Evolutionary conservation across 1,284 basidiomycete species (phyloP).

Genomic region (Cutaneotrichosporon cutaneum): DNA sequence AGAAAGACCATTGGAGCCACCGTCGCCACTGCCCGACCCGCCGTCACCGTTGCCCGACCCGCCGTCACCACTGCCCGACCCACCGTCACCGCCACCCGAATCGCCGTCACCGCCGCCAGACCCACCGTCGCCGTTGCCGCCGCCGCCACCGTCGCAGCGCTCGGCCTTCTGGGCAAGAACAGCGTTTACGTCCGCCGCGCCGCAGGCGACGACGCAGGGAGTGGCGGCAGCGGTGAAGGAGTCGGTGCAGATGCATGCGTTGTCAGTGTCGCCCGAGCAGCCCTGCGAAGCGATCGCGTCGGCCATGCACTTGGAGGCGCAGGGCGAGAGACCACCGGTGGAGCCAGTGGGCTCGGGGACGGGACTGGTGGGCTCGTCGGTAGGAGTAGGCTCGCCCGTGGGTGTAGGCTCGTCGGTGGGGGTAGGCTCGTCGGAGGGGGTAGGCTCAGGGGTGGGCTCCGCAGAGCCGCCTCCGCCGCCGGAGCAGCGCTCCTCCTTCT

Average conservation of each 20-base stretch:
- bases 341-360: too few relatives aligned
- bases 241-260: constrained; percentile 10
- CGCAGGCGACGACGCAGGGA: background rate
- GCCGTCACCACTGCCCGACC: background rate
- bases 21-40: constrained; percentile 2
- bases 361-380: too few relatives aligned
- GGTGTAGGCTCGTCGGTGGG: too few relatives aligned
- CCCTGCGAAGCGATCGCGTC: background rate
- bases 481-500: constrained; percentile 4
- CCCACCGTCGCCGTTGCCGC: background rate
- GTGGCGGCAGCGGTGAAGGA: constrained; percentile 1
- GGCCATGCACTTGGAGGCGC: background rate
- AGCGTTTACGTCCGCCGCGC: background rate
- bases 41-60: too few relatives aligned
- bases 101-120: background rate
- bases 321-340: constrained; percentile 1
- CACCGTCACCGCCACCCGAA: too few relatives aligned
- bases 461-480: background rate
- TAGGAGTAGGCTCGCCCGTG: too few relatives aligned
- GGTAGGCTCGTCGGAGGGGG: background rate
- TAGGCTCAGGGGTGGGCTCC: background rate
- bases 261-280: constrained; percentile 7
- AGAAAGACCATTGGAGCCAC: background rate
- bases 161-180: constrained; percentile 4
- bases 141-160: background rate